phyloP scores from a whole-genome alignment of 352 stramenopile genomes.

The Globisporangium solare region DNA sequence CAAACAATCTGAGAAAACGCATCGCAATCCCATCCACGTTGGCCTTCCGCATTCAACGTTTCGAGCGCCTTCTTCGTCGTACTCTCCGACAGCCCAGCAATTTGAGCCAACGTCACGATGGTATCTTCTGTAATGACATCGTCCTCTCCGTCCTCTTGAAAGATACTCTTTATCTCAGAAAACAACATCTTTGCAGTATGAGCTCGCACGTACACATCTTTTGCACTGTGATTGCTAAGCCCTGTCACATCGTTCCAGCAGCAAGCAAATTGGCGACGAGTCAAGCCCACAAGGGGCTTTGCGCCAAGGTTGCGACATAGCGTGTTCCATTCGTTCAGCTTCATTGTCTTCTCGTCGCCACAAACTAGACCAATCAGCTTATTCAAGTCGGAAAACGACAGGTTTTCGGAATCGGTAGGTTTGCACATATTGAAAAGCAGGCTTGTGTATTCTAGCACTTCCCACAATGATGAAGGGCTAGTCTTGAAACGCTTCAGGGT shows the following conservation, averaged over 20 bases:
- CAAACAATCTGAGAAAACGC: conserved; percentile 38
- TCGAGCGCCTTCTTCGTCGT: conserved; percentile 22
- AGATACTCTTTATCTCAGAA: conserved; percentile 33
- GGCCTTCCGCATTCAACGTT: conserved; percentile 16
- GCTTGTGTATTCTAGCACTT: conserved; percentile 54
- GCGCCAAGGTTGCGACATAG: conserved; percentile 36
- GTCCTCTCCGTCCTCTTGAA: conserved; percentile 28
- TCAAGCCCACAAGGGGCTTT: conserved; percentile 28
- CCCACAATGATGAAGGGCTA: conserved; percentile 35
- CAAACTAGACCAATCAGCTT: conserved; percentile 32
- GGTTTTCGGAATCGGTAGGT: conserved; percentile 13
- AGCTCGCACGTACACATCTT: conserved; percentile 43
- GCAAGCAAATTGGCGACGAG: conserved; percentile 46
- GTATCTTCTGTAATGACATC: conserved; percentile 32
- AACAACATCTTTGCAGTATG: conserved; percentile 47
- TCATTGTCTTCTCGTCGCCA: conserved; percentile 27
- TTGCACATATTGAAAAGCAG: conserved; percentile 47
- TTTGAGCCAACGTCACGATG: conserved; percentile 26
- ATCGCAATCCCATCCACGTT: conserved; percentile 28
- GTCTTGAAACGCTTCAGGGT: conserved; percentile 49
- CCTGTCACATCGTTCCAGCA: conserved; percentile 46
- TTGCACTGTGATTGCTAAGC: conserved; percentile 28
- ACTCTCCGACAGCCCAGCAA: conserved; percentile 23
- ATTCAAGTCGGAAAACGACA: conserved; percentile 32
- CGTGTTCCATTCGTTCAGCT: conserved; percentile 22